phyloP scores from a whole-genome alignment of 371 early-diverging fungal species.

The Choanephora cucurbitarum region DNA sequence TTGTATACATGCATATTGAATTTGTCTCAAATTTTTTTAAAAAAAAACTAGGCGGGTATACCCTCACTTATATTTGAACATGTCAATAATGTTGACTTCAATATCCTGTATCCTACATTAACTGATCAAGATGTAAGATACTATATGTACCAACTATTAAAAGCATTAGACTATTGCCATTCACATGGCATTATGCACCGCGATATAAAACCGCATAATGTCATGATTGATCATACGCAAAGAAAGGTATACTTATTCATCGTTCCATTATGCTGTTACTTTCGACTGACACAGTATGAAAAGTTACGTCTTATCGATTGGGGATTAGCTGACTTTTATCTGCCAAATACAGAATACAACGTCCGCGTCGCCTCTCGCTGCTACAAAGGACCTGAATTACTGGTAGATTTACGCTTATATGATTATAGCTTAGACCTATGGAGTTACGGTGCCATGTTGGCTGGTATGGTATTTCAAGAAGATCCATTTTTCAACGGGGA shows the following conservation, averaged over 20 bases:
- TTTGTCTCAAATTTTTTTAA: no score
- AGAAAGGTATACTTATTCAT: slow-evolving; percentile 62
- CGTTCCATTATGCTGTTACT: background rate
- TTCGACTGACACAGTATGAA: no score
- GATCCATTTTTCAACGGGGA: slow-evolving; percentile 99
- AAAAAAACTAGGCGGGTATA: slow-evolving; percentile 68
- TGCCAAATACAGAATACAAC: slow-evolving; percentile 96
- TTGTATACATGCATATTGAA: no score
- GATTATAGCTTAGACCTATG: slow-evolving; percentile 99
- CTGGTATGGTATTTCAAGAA: slow-evolving; percentile 97
- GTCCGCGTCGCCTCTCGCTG: slow-evolving; percentile 99
- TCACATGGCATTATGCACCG: slow-evolving; percentile 99
- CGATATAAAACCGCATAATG: slow-evolving; percentile 99
- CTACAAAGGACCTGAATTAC: slow-evolving; percentile 99
- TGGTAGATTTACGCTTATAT: slow-evolving; percentile 97
- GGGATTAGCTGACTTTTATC: slow-evolving; percentile 99
- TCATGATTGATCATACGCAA: slow-evolving; percentile 98
- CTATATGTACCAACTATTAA: slow-evolving; percentile 96
- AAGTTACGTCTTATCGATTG: slow-evolving; percentile 98
- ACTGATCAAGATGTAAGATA: slow-evolving; percentile 93
- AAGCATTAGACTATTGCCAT: slow-evolving; percentile 96
- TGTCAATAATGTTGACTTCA: slow-evolving; percentile 84
- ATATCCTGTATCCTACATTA: slow-evolving; percentile 72
- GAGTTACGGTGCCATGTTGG: slow-evolving; percentile 99
- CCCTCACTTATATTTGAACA: slow-evolving; percentile 97